Conservation (phyloP, 2,329 filamentous ascomycete species). For the Colletotrichum gigasporum region DNA sequence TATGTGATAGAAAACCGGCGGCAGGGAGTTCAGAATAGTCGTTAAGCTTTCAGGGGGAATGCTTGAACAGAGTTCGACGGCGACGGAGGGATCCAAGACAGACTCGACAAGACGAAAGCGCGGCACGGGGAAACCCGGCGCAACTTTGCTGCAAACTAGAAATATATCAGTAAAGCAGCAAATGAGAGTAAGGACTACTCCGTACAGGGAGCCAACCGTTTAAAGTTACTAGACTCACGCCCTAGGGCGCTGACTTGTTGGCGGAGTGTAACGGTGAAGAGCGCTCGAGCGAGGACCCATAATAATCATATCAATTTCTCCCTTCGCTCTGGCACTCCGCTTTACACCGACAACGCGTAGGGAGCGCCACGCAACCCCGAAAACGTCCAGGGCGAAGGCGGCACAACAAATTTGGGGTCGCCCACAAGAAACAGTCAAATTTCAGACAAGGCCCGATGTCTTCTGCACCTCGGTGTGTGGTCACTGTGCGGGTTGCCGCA, state of each 20-base stretch:
- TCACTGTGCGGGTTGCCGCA: too few relatives aligned
- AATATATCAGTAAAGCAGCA: too few relatives aligned
- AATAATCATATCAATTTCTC: conserved; percentile 13
- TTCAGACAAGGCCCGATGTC: too few relatives aligned
- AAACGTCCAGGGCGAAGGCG: not conserved
- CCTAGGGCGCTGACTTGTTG: not conserved
- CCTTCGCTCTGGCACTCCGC: too few relatives aligned
- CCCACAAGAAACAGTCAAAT: not conserved
- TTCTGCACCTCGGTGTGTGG: too few relatives aligned
- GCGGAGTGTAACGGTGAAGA: not conserved
- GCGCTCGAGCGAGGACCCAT: not conserved
- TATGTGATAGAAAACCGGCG: not conserved
- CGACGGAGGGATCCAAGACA: too few relatives aligned
- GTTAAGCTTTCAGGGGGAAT: not conserved
- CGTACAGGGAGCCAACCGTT: not conserved
- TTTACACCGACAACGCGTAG: not conserved
- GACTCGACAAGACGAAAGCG: too few relatives aligned
- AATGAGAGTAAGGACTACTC: too few relatives aligned
- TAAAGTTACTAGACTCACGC: conserved; percentile 10
- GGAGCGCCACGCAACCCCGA: too few relatives aligned
- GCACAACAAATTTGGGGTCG: not conserved
- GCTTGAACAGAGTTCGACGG: too few relatives aligned
- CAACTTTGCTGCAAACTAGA: too few relatives aligned
- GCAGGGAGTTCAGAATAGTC: not conserved
- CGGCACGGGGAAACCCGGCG: not conserved